These are phyloP conservation scores for Lactarius quietus DNA, from an alignment of 768 basidiomycete species.

Conservation along the genomic window DNA sequence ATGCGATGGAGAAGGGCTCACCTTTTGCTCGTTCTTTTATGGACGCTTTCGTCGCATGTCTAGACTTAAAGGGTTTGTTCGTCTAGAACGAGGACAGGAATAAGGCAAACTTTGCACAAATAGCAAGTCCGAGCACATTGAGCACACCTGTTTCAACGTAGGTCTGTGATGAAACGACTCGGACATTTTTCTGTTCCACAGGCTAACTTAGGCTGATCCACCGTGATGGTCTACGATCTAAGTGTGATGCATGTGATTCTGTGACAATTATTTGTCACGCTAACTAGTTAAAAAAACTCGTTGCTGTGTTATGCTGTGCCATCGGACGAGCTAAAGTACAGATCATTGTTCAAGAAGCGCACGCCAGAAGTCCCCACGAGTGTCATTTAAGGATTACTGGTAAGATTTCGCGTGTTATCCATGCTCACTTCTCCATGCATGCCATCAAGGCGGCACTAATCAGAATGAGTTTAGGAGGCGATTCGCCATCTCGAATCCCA, in stretches of 20 bases:
- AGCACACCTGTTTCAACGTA: slow-evolving; percentile 76
- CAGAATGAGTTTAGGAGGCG: slow-evolving; percentile 49
- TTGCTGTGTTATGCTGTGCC: not conserved
- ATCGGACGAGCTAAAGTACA: not conserved
- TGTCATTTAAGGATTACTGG: not conserved
- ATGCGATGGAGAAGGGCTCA: slow-evolving; percentile 28
- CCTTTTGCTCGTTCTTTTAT: slow-evolving; percentile 87
- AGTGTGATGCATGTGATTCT: slow-evolving; percentile 15
- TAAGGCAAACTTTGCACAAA: slow-evolving; percentile 8
- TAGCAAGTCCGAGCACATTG: slow-evolving; percentile 35
- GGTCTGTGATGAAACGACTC: slow-evolving; percentile 64
- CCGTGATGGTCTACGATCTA: not conserved
- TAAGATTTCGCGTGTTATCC: slow-evolving; percentile 4
- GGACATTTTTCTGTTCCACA: slow-evolving; percentile 33
- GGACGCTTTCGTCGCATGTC: slow-evolving; percentile 81
- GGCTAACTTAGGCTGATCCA: not conserved
- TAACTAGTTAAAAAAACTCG: not conserved
- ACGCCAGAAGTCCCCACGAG: slow-evolving; percentile 7
- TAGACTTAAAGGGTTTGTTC: slow-evolving; percentile 93
- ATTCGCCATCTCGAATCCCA: slow-evolving; percentile 92
- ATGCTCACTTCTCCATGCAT: slow-evolving; percentile 4
- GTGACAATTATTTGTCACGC: not conserved
- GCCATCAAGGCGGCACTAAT: not conserved
- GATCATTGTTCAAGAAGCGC: not conserved
- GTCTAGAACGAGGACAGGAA: slow-evolving; percentile 41